These are phyloP conservation scores for Cenchrus purpureus DNA, from an alignment of 176 grass and related monocot species.

Conservation along the genomic window DNA sequence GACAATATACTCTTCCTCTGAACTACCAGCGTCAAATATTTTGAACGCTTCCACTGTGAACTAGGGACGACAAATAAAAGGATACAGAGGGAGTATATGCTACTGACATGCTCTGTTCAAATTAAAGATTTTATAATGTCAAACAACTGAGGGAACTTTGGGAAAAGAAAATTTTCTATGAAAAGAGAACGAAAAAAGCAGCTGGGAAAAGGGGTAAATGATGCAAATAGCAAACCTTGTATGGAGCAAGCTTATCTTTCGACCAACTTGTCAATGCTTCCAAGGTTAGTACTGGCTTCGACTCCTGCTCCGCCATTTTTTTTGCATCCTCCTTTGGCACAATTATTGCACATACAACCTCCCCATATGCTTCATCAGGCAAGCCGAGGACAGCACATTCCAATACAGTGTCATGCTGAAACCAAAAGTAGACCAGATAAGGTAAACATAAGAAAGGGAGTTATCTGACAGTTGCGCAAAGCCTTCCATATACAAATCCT, in stretches of 20 bases:
- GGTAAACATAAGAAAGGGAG: slow-evolving; percentile 27
- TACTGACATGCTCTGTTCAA: slow-evolving; percentile 2
- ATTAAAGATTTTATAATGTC: not conserved
- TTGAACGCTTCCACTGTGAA: no score
- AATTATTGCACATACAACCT: slow-evolving; percentile 83
- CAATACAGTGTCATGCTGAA: slow-evolving; percentile 66
- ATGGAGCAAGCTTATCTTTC: slow-evolving; percentile 92
- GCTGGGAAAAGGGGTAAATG: not conserved
- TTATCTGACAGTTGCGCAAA: not conserved
- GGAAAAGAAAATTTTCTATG: not conserved
- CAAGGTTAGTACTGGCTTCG: slow-evolving; percentile 66
- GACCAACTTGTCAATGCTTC: slow-evolving; percentile 78
- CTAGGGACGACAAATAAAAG: no score
- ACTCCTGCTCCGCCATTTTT: slow-evolving; percentile 53
- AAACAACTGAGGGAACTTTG: not conserved
- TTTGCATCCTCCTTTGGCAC: slow-evolving; percentile 67
- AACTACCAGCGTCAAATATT: no score
- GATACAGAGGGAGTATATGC: no score
- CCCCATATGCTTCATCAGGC: slow-evolving; percentile 83
- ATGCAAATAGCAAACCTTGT: slow-evolving; percentile 71
- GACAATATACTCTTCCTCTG: no score
- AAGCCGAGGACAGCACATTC: slow-evolving; percentile 92
- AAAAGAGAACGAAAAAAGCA: not conserved
- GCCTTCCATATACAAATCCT: not conserved
- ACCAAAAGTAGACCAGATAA: slow-evolving; percentile 1